These are phyloP conservation scores for Geranium incanum DNA, from an alignment of 441 rosid genomes.

Conservation along the genomic window DNA sequence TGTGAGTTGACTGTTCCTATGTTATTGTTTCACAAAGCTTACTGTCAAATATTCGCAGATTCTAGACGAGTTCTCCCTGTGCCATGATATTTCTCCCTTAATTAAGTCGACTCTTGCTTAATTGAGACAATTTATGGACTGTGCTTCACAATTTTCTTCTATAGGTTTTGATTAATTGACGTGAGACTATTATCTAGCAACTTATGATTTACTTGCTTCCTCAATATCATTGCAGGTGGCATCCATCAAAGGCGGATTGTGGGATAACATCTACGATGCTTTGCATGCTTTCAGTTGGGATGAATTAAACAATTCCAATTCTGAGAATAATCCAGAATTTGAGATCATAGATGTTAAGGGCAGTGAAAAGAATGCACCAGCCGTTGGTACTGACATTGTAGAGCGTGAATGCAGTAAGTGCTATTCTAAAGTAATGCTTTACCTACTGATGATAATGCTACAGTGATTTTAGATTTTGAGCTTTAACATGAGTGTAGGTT, in stretches of 20 bases:
- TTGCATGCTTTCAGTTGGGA: slow-evolving; percentile 42
- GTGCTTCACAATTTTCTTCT: slow-evolving; percentile 6
- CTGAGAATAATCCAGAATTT: slow-evolving; percentile 31
- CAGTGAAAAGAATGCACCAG: slow-evolving; percentile 30
- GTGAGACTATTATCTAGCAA: background rate
- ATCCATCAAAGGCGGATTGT: slow-evolving; percentile 72
- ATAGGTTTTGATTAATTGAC: background rate
- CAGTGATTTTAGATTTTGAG: background rate
- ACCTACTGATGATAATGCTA: background rate
- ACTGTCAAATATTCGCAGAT: background rate
- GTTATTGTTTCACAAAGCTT: slow-evolving; percentile 2
- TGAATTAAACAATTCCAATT: slow-evolving; percentile 27
- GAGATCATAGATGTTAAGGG: slow-evolving; percentile 56
- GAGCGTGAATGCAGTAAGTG: slow-evolving; percentile 34
- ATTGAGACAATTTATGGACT: slow-evolving; percentile 1
- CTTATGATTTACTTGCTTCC: slow-evolving; percentile 5
- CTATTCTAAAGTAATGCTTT: background rate
- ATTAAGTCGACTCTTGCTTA: slow-evolving; percentile 1
- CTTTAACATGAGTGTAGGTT: background rate
- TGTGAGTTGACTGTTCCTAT: slow-evolving; percentile 49
- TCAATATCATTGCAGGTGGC: slow-evolving; percentile 45
- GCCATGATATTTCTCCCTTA: background rate
- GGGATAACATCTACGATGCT: slow-evolving; percentile 82
- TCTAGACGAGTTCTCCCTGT: background rate
- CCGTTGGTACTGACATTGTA: slow-evolving; percentile 12